These are phyloP conservation scores for Lentinula lateritia DNA, from an alignment of 768 basidiomycete species.

Conservation along the genomic window DNA sequence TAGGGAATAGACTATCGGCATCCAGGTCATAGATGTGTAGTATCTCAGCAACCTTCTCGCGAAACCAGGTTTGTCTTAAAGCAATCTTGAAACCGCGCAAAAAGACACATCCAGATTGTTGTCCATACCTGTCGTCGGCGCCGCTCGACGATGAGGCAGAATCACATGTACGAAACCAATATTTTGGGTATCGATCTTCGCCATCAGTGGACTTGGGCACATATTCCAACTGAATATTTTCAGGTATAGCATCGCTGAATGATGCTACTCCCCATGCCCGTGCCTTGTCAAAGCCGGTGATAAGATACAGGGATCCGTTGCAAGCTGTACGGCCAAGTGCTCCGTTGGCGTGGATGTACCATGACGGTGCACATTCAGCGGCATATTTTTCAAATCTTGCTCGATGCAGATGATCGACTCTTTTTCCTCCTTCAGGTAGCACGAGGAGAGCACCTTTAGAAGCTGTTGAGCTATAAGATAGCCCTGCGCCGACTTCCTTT, in stretches of 20 bases:
- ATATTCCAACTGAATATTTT: neutral
- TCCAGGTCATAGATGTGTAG: too few species aligned
- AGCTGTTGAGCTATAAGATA: too few species aligned
- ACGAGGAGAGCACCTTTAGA: neutral
- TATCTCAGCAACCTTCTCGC: too few species aligned
- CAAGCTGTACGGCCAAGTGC: neutral
- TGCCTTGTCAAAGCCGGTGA: neutral
- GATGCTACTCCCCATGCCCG: neutral
- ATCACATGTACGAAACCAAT: neutral
- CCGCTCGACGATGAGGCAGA: neutral
- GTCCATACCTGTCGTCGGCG: neutral
- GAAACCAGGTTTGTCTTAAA: too few species aligned
- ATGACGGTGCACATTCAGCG: neutral
- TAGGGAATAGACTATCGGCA: too few species aligned
- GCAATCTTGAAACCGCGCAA: neutral
- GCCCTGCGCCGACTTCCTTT: neutral
- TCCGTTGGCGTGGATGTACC: neutral
- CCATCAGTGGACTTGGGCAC: neutral
- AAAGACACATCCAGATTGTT: neutral
- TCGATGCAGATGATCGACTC: neutral
- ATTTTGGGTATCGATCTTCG: neutral
- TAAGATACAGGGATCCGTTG: neutral
- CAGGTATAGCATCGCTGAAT: neutral
- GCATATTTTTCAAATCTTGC: neutral
- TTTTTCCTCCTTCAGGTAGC: neutral